These are phyloP conservation scores for Carex sylvatica DNA, from an alignment of 202 grass and related monocot species.

Conservation along the genomic window DNA sequence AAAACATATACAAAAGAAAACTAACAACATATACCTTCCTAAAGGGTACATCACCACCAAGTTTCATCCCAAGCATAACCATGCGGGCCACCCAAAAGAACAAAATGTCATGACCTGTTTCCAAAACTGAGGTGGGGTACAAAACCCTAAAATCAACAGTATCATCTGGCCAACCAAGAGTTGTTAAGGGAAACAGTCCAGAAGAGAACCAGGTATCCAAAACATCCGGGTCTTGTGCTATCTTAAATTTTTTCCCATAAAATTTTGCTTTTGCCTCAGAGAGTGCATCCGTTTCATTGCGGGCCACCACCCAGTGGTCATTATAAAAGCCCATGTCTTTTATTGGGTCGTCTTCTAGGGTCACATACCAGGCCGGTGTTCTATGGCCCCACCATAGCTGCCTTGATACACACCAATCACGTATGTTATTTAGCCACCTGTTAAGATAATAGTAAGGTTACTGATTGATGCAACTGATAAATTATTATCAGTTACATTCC, in stretches of 20 bases:
- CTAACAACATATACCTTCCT: slow-evolving; percentile 54
- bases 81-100: slow-evolving; percentile 97
- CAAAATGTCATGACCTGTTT: slow-evolving; percentile 85
- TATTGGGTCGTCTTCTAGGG: slow-evolving; percentile 53
- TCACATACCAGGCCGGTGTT: slow-evolving; percentile 85
- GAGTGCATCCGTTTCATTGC: slow-evolving; percentile 65
- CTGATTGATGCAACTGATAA: not conserved
- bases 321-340: slow-evolving; percentile 59
- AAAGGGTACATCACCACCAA: slow-evolving; percentile 87
- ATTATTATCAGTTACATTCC: not conserved
- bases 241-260: slow-evolving; percentile 52
- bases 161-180: slow-evolving; percentile 82
- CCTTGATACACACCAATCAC: slow-evolving; percentile 91
- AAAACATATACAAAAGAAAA: slow-evolving; percentile 7
- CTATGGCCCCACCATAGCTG: slow-evolving; percentile 95
- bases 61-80: slow-evolving; percentile 93
- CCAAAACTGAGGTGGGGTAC: slow-evolving; percentile 85
- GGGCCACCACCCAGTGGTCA: slow-evolving; percentile 80
- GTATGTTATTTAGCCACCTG: slow-evolving; percentile 96
- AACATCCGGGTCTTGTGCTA: slow-evolving; percentile 90
- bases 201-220: slow-evolving; percentile 96
- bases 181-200: slow-evolving; percentile 82
- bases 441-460: not conserved
- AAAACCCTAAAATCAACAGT: slow-evolving; percentile 68
- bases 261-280: slow-evolving; percentile 59